Conservation (phyloP, 108 stramenopile genomes). For the Mediolabrus comicus region DNA sequence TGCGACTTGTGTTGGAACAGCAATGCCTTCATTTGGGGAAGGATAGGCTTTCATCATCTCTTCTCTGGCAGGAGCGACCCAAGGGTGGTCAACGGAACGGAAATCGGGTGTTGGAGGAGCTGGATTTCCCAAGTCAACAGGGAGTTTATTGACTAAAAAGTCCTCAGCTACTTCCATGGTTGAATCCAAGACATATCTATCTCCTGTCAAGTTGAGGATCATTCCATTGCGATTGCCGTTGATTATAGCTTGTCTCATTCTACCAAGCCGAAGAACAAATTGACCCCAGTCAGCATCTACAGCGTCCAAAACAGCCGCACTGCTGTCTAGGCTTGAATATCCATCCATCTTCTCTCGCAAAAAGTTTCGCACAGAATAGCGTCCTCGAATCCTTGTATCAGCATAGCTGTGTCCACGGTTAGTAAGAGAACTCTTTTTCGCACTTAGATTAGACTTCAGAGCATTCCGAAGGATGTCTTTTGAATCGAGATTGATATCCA, state of each 20-base stretch:
- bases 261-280: slow-evolving; percentile 51
- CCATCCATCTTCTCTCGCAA: slow-evolving; percentile 83
- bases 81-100: slow-evolving; percentile 58
- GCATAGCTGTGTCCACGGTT: slow-evolving; percentile 35
- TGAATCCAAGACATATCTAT: slow-evolving; percentile 50
- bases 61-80: slow-evolving; percentile 55
- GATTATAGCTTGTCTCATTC: slow-evolving; percentile 44
- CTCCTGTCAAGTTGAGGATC: slow-evolving; percentile 86
- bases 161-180: slow-evolving; percentile 41
- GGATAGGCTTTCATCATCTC: slow-evolving; percentile 44
- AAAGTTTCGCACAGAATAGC: slow-evolving; percentile 48
- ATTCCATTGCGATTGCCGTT: slow-evolving; percentile 62
- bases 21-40: slow-evolving; percentile 65
- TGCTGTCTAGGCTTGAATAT: slow-evolving; percentile 57
- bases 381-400: slow-evolving; percentile 46
- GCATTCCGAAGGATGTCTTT: slow-evolving; percentile 35
- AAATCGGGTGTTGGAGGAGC: slow-evolving; percentile 55
- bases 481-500: slow-evolving; percentile 34
- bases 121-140: slow-evolving; percentile 29
- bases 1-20: slow-evolving; percentile 81
- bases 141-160: slow-evolving; percentile 57
- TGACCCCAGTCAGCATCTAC: slow-evolving; percentile 77
- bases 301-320: slow-evolving; percentile 50
- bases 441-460: slow-evolving; percentile 36
- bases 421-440: slow-evolving; percentile 36